Base-by-base conservation (phyloP, 495 filamentous ascomycete genomes). In the Sordaria brevicollis region DNA sequence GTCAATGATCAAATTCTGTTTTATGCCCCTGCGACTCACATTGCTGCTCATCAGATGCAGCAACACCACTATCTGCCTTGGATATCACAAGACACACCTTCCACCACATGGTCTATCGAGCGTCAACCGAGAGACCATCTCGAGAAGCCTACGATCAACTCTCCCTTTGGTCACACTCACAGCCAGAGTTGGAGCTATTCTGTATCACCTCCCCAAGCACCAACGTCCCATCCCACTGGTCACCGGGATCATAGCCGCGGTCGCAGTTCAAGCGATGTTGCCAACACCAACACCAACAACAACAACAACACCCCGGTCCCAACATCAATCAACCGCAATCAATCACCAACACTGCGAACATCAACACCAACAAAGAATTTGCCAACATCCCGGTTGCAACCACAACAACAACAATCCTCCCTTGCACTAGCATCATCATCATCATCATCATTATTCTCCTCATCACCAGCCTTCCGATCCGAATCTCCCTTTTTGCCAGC, bases 281-380 rank as follows among this genome's bases (percentile, higher is more conserved):
- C 49, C 49, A 62, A 49, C 41, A 43, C 3, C 7, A 43, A 31
- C 25, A 57, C 5, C 49, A 17, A 57, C 49, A 57, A 1, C 11
- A 57, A 1, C 11, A 25, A 31, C 13, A 57, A 57, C 49, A 62
- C 49, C 25, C 49, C 13, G 5, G 49, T 62, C 17, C 25, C 25
- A 62, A 31, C 49, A 8, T 31, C 49, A 62, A 31, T 31, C 19
- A 68, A 31, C 36, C 36, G 41, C 41, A 68, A 19, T 29, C 67
- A 31, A 67, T 38, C 33, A 76, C 43, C 62, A 68, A 31, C 19
- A 15, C 6, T 66, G 68, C 37, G 31, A 41, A 21, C 29, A 35
- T 15, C 43, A 69, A 31, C 74, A 76, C 39, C 68, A 74, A 39
- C 70, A 65, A 33, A 39, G 39, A 21, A 65, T 9, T 1, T n/a